Evolutionary conservation across 345 rosid species (phyloP), one percentile per base, ranked within the genome.

Genomic region (Lumnitzera racemosa): DNA sequence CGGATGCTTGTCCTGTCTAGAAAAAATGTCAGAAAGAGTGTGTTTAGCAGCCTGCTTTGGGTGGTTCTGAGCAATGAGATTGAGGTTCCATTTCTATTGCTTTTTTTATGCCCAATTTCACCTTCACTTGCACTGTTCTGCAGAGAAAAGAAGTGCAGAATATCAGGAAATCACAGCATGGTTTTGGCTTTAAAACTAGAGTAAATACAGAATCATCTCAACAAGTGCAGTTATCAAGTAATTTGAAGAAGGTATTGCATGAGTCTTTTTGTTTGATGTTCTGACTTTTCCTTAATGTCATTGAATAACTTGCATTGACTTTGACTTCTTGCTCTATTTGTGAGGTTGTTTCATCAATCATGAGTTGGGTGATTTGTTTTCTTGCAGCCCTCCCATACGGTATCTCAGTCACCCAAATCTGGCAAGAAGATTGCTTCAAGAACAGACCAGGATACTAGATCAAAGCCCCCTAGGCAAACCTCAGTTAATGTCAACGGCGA

Each of bases 321-420:
- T n/a, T 16, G 31, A 36, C 5, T 47, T 36, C 6, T 24, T 17
- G 5, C 47, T n/a, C 24, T 56, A 56, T 31, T 29, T 56, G 17
- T 53, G n/a, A 16, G 14, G 36, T 29, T 17, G 56, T 24, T 14
- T 51, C 20, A 29, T 31, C 17, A 14, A 27, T 29, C 29, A 15
- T 31, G 20, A 51, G 6, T 36, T 61, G 48, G 36, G 15, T 23
- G 48, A 29, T 16, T 50, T 51, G 53, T 47, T 74, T 64, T 60
- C 31, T 65, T 65, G 76, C 83, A 91, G 90, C 72, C 62, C 51
- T 70, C 78, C 9, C 53, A 55, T 61, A 66, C 65, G 31, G 62
- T 62, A 57, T 80, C 81, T 66, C 78, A 62, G 41, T 77, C 79
- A 51, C 83, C 86, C 51, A 87, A 80, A 59, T 65, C 74, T 46